Conservation (phyloP, 2,329 filamentous ascomycete genomes). For the Penicillium olsonii region DNA sequence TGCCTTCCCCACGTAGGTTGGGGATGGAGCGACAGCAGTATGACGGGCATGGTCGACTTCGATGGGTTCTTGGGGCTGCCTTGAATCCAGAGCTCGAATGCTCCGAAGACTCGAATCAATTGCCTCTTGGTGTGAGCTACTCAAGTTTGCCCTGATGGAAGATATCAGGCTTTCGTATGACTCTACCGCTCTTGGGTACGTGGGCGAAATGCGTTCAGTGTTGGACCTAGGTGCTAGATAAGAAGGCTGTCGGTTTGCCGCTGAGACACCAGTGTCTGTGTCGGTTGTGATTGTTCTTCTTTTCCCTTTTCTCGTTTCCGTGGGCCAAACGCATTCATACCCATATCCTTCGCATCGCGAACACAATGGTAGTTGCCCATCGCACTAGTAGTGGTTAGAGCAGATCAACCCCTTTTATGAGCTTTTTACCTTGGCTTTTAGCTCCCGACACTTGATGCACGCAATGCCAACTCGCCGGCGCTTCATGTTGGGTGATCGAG, state of each 20-base stretch:
- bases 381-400: slow-evolving; percentile 21
- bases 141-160: neutral
- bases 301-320: slow-evolving; percentile 11
- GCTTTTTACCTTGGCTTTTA: slow-evolving; percentile 26
- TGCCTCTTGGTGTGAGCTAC: neutral
- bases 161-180: neutral
- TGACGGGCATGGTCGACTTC: neutral
- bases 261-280: neutral
- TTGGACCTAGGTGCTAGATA: neutral
- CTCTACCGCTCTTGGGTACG: neutral
- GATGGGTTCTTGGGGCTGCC: neutral
- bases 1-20: slow-evolving; percentile 41
- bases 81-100: neutral
- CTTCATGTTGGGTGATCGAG: slow-evolving; percentile 8
- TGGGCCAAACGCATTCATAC: slow-evolving; percentile 28
- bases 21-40: slow-evolving; percentile 6
- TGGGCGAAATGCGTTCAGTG: neutral
- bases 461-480: slow-evolving; percentile 24
- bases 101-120: neutral
- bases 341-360: slow-evolving; percentile 31
- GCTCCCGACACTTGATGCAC: slow-evolving; percentile 25
- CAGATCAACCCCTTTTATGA: neutral
- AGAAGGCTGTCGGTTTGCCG: neutral
- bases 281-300: neutral
- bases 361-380: slow-evolving; percentile 30